These are phyloP conservation scores for Beauveria rudraprayagi DNA, from an alignment of 2,329 filamentous ascomycete species.

Conservation along the genomic window DNA sequence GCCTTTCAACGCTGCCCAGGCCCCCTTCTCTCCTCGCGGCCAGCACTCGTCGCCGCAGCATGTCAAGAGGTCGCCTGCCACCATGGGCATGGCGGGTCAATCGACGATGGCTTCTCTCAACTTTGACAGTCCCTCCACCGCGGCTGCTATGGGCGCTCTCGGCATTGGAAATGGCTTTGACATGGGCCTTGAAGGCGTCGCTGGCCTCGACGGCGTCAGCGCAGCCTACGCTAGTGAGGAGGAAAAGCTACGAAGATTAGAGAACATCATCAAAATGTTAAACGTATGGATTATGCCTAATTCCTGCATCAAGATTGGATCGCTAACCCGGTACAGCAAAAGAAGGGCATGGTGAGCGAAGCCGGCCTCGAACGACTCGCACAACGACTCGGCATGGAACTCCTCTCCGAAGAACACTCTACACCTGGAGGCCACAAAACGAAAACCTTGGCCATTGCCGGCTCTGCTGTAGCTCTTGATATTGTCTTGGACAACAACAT, in stretches of 20 bases:
- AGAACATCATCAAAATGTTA: constrained; percentile 41
- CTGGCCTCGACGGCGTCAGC: constrained; percentile 34
- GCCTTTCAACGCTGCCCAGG: constrained; percentile 49
- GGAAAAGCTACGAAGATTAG: constrained; percentile 46
- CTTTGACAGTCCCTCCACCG: constrained; percentile 58
- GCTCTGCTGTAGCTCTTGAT: constrained; percentile 51
- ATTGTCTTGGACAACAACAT: constrained; percentile 54
- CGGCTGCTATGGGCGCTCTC: constrained; percentile 51
- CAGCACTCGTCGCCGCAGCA: constrained; percentile 56
- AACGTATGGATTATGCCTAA: constrained; percentile 30
- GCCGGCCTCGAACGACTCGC: constrained; percentile 66
- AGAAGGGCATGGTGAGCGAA: constrained; percentile 61
- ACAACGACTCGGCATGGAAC: constrained; percentile 57
- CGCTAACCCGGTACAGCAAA: constrained; percentile 24
- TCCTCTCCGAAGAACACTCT: constrained; percentile 48
- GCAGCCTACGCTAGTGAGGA: constrained; percentile 39
- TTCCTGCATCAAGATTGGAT: not conserved
- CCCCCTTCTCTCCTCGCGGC: constrained; percentile 52
- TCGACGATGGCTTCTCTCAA: constrained; percentile 39
- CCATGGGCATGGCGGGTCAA: constrained; percentile 40
- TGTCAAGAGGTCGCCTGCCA: constrained; percentile 55
- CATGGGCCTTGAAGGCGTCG: constrained; percentile 43
- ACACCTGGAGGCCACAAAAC: constrained; percentile 40
- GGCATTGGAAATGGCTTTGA: constrained; percentile 44
- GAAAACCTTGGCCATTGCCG: constrained; percentile 53